These are phyloP conservation scores for Exophiala viscosa DNA, from an alignment of 2,329 filamentous ascomycete species.

Conservation along the genomic window DNA sequence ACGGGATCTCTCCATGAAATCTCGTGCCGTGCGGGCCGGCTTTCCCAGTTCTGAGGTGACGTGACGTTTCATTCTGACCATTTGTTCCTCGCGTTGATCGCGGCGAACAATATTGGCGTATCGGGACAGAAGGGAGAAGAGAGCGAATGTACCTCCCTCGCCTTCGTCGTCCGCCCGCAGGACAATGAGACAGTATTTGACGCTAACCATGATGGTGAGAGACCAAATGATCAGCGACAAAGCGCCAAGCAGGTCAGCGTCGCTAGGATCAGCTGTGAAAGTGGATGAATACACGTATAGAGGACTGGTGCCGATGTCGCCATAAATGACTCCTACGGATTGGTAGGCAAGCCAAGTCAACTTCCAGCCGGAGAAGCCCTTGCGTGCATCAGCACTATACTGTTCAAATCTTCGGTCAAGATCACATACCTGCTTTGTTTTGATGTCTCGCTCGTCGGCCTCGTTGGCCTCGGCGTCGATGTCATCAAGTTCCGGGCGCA, in stretches of 20 bases:
- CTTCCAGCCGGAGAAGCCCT: constrained; percentile 31
- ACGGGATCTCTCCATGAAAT: constrained; percentile 46
- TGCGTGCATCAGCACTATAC: too few relatives aligned
- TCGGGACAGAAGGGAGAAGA: constrained; percentile 51
- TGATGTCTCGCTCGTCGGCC: constrained; percentile 6
- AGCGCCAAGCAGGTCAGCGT: constrained; percentile 50
- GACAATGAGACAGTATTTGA: constrained; percentile 57
- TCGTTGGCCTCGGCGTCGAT: not conserved
- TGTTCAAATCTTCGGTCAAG: too few relatives aligned
- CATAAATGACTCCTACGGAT: constrained; percentile 56
- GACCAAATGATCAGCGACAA: constrained; percentile 56
- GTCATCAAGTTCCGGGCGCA: not conserved
- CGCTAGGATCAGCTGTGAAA: constrained; percentile 44
- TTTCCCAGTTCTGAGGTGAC: constrained; percentile 43
- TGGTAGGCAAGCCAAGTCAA: constrained; percentile 49
- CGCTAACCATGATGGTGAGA: constrained; percentile 54
- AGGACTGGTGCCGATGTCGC: constrained; percentile 57
- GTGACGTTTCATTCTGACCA: constrained; percentile 48
- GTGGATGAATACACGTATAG: constrained; percentile 57
- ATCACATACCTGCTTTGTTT: constrained; percentile 3
- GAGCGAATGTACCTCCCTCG: constrained; percentile 55
- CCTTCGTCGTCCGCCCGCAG: constrained; percentile 55
- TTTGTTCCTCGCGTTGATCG: constrained; percentile 47
- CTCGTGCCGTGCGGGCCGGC: constrained; percentile 43
- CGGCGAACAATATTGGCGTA: constrained; percentile 53